Percentiles rank a stretch among this genome's conserved stretches.
Conservation (phyloP, 208 protist species). For the Trypanosoma cruzi region DNA sequence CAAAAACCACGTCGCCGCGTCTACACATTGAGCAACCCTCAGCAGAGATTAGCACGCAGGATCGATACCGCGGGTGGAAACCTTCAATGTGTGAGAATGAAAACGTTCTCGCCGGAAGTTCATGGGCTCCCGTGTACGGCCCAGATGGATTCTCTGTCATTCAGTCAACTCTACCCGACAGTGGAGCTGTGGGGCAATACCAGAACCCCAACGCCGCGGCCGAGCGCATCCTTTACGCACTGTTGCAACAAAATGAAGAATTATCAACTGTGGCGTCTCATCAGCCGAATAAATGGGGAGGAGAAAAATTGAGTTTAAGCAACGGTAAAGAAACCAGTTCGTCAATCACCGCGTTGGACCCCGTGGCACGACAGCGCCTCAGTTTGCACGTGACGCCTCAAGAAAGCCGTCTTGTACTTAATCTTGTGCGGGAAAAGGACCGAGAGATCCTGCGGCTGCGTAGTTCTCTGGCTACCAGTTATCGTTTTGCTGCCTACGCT, state of each 20-base stretch:
- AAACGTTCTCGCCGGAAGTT: not conserved
- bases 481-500: constrained; percentile 16
- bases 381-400: constrained; percentile 5
- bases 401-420: constrained; percentile 2
- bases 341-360: too few relatives aligned
- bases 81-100: not conserved
- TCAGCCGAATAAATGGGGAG: not conserved
- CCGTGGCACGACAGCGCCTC: not conserved
- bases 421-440: constrained; percentile 23
- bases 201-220: constrained; percentile 10
- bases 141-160: constrained; percentile 2
- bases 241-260: constrained; percentile 20
- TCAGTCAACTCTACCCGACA: not conserved
- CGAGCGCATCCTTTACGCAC: constrained; percentile 14
- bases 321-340: too few relatives aligned
- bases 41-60: not conserved
- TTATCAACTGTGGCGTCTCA: not conserved
- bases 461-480: constrained; percentile 17
- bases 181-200: constrained; percentile 1
- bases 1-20: not conserved
- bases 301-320: too few relatives aligned
- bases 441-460: constrained; percentile 29
- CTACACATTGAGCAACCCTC: constrained; percentile 3
- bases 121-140: constrained; percentile 2
- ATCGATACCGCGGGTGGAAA: not conserved